Conservation (phyloP, 75 land plant genomes). For the Selaginella tamariscina region DNA sequence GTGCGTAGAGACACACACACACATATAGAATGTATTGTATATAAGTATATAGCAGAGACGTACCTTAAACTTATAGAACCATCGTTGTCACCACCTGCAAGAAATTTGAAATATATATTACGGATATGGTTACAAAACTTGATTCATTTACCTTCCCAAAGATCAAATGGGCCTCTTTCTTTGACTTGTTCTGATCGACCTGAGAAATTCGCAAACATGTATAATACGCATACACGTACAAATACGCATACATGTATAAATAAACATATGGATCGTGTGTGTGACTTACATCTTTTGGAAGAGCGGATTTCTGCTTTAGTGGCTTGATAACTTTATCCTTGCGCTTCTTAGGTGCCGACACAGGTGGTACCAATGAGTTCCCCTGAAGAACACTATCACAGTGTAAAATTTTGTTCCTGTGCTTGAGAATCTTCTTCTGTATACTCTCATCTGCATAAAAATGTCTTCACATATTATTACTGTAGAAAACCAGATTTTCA, state of each 20-base stretch:
- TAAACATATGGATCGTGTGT: not conserved
- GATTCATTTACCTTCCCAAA: conserved; percentile 12
- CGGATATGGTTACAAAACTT: too few species aligned
- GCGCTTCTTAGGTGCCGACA: conserved; percentile 33
- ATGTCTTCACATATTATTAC: not conserved
- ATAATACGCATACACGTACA: conserved; percentile 1
- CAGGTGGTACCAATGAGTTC: conserved; percentile 44
- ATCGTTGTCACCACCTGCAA: too few species aligned
- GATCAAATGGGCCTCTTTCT: conserved; percentile 6
- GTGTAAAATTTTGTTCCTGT: conserved; percentile 57
- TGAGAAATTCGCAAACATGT: not conserved
- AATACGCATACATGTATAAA: not conserved
- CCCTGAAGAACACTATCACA: conserved; percentile 49
- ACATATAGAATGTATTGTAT: too few species aligned
- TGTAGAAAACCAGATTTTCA: conserved; percentile 14
- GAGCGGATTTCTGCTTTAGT: conserved; percentile 3
- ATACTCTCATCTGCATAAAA: conserved; percentile 40
- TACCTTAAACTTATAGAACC: too few species aligned
- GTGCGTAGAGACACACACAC: too few species aligned
- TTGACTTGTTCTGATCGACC: not conserved
- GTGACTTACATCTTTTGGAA: not conserved
- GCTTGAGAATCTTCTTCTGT: conserved; percentile 54
- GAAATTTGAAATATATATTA: too few species aligned
- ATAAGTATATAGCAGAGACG: too few species aligned
- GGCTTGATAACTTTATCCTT: conserved; percentile 15